Conservation (phyloP, 371 early-diverging fungal genomes). For the Lichtheimia ornata region DNA sequence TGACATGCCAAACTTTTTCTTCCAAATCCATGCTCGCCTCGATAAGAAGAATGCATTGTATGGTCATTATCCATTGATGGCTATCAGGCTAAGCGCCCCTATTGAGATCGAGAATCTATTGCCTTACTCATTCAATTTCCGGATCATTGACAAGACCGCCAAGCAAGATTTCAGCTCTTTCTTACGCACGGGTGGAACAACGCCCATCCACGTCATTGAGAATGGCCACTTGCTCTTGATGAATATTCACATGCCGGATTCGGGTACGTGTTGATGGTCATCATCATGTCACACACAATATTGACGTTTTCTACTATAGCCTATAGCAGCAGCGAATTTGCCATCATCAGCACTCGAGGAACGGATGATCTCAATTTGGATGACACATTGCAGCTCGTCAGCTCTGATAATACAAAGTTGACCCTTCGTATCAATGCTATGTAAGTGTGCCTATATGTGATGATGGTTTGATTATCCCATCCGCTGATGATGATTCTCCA, state of each 20-base stretch:
- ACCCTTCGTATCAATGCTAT: constrained; percentile 71
- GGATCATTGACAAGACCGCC: constrained; percentile 73
- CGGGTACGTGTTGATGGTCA: constrained; percentile 39
- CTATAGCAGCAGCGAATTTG: constrained; percentile 77
- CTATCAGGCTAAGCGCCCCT: constrained; percentile 84
- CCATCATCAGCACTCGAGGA: constrained; percentile 82
- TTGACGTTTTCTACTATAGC: constrained; percentile 22
- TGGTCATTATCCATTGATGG: constrained; percentile 82
- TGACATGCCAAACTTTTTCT: constrained; percentile 68
- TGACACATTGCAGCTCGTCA: constrained; percentile 69
- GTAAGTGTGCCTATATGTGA: constrained; percentile 29
- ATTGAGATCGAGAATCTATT: constrained; percentile 94
- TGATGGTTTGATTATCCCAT: not conserved
- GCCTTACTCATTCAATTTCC: constrained; percentile 85
- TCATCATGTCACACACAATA: not conserved
- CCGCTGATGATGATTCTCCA: not conserved
- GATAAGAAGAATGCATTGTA: constrained; percentile 57
- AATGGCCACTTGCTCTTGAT: constrained; percentile 81
- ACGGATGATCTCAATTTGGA: constrained; percentile 72
- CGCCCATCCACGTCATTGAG: constrained; percentile 85
- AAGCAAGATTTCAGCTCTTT: constrained; percentile 65
- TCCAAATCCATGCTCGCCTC: constrained; percentile 65
- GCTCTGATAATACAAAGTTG: constrained; percentile 64
- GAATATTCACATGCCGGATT: constrained; percentile 75
- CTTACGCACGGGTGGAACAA: constrained; percentile 71